phyloP scores from a whole-genome alignment of 805 yeast genomes.

The Blastobotrys peoriensis region DNA sequence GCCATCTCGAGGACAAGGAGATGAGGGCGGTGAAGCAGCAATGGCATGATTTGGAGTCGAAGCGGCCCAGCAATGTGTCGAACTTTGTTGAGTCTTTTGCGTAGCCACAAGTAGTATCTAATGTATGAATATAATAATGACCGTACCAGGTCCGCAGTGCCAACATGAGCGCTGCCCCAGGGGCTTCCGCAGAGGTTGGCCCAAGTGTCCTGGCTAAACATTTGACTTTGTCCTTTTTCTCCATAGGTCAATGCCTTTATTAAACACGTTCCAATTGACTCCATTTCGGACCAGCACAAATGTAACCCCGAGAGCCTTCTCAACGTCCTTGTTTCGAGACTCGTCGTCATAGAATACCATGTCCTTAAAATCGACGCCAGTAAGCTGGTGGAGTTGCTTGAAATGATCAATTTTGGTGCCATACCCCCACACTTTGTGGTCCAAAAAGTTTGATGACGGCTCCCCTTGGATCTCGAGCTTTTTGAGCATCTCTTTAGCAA shows the following conservation, averaged over 20 bases:
- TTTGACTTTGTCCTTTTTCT: too few species aligned
- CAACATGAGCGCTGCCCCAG: too few species aligned
- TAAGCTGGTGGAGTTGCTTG: conserved; percentile 39
- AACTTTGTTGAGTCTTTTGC: not conserved
- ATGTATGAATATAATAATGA: too few species aligned
- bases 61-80: not conserved
- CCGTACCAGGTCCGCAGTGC: too few species aligned
- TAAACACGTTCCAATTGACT: conserved; percentile 49
- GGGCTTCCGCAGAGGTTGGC: too few species aligned
- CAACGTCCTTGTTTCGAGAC: conserved; percentile 69
- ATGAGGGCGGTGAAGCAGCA: conserved; percentile 1
- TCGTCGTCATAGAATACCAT: conserved; percentile 79
- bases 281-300: conserved; percentile 64
- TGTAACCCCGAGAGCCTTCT: conserved; percentile 53
- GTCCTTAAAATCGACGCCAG: conserved; percentile 42
- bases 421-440: conserved; percentile 33
- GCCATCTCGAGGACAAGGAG: conserved; percentile 2
- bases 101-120: not conserved
- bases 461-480: conserved; percentile 47
- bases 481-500: conserved; percentile 60
- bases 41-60: conserved; percentile 1
- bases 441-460: conserved; percentile 49
- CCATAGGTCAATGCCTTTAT: conserved; percentile 25
- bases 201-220: too few species aligned
- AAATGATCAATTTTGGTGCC: conserved; percentile 53